Base-by-base conservation (phyloP, 805 yeast species). In the Hanseniaspora clermontiae region DNA sequence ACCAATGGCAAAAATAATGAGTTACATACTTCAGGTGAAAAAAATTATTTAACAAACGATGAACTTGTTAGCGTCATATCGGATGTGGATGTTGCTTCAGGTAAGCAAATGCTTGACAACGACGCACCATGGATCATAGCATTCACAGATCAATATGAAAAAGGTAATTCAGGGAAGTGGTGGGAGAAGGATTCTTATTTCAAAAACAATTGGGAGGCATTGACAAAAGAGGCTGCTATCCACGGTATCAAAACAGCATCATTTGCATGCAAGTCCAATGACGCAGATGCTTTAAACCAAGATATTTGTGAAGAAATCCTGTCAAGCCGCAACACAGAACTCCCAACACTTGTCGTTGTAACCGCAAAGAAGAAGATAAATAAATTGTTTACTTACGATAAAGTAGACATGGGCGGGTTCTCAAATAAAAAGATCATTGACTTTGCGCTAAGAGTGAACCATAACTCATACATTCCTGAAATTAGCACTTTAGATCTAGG, bases 151-250 rank as follows among this genome's bases (percentile, higher is more conserved):
- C 39, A 45, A 32, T 4, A 37, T 5, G 31, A 49, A 19, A 17
- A 27, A 4, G 31, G 31, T 9, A n/a, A 27, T 14, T 43, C 43
- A 34, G 38, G 27, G 7, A 37, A 37, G 31, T 52, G 56, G 56
- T 52, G 50, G 50, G 31, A 11, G 9, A 31, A 19, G 8, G 38
- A 45, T 31, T 8, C 39, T 9, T 52, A 20, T 20, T 74, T 77
- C 59, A 76, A 78, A 59, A 74, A 75, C 59, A 61, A 72, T 1
- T 86, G 91, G 93, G 77, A 75, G 51, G 67, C 74, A 36, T 65
- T 82, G 5, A 75, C 83, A 7, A 78, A 79, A 60, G 75, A 73
- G 31, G 64, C 84, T 7, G 59, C 64, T 10, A 61, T 69, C 5
- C 59, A 64, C 1, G 63, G 62, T 3, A 69, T 77, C 27, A 66